Base-by-base conservation (phyloP, 2,329 filamentous ascomycete genomes). In the Fusarium odoratissimum region DNA sequence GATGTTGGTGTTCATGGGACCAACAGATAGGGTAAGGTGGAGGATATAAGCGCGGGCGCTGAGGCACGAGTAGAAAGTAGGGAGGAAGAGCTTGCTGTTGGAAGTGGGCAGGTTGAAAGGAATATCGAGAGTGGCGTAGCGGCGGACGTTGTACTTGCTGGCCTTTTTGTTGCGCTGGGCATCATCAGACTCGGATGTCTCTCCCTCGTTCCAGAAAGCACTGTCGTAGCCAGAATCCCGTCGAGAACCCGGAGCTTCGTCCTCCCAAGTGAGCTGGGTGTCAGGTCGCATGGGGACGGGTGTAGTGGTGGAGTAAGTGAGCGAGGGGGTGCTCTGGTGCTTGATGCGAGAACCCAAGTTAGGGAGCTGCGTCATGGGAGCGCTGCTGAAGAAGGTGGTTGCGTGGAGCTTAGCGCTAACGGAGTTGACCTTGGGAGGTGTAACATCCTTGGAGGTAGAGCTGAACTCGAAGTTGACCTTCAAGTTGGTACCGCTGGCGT, bases 21-120 rank as follows among this genome's bases (percentile, higher is more conserved):
- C 84, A 6, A 83, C 80, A 2, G 82, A 82, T 9, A 90, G 66
- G 11, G 80, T 82, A 10, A 90, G 75, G 71, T 85, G 84, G 35
- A 90, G 76, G 8, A 85, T 83, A 78, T 90, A 90, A n/a, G 85
- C 84, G 31, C 88, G 85, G 12, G 86, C 87, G 41, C 84, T 81
- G 77, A 90, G 85, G 81, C 88, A 90, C 13, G 86, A 87, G 80
- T 90, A 87, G 76, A 90, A 90, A 9, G 86, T 87, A 1, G 88
- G 88, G 28, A 90, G 69, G 72, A 89, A 88, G 13, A 84, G 81
- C 77, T 85, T 87, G 75, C 83, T 85, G 78, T 84, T 85, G 33
- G 79, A 77, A 13, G 80, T 78, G 8, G 87, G 86, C 37, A 90
- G 77, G 21, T 79, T 76, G 64, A 90, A 80, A 2, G 88, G 87